Percentiles rank a stretch among this genome's conserved stretches.
phyloP scores from a whole-genome alignment of 805 yeast genomes.

The Kodamaea hsintzibuensis region DNA sequence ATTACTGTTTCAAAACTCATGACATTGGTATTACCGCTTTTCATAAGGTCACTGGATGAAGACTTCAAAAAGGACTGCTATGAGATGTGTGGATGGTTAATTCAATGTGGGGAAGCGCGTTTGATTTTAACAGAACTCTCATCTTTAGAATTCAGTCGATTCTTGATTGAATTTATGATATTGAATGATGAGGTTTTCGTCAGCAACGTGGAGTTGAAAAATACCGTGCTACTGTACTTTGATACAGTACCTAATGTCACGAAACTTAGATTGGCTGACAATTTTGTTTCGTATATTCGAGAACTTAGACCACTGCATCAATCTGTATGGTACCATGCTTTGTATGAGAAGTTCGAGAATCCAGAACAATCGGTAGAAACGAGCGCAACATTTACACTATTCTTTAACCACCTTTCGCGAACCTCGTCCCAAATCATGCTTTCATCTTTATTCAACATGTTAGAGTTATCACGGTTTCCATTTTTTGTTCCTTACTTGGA shows the following conservation, averaged over 20 bases:
- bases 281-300: conserved; percentile 14
- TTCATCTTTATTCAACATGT: conserved; percentile 40
- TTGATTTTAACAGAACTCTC: conserved; percentile 43
- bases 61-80: conserved; percentile 41
- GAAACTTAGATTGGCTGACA: conserved; percentile 19
- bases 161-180: conserved; percentile 31
- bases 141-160: conserved; percentile 26
- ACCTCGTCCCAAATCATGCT: conserved; percentile 31
- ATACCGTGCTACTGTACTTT: conserved; percentile 14
- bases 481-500: conserved; percentile 32
- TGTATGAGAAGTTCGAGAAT: conserved; percentile 27
- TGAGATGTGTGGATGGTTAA: conserved; percentile 51
- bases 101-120: conserved; percentile 38
- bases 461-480: conserved; percentile 39
- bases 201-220: conserved; percentile 12
- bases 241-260: conserved; percentile 17
- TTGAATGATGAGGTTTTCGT: conserved; percentile 28
- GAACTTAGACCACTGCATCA: conserved; percentile 14
- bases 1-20: conserved; percentile 34
- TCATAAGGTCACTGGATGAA: conserved; percentile 24
- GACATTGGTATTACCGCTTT: conserved; percentile 19
- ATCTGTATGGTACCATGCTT: conserved; percentile 27
- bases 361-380: conserved; percentile 43
- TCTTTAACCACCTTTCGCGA: conserved; percentile 32
- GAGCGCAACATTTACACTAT: conserved; percentile 38